Evolutionary conservation across 805 yeast genomes (phyloP).

Genomic region (Blastobotrys terrestris): DNA sequence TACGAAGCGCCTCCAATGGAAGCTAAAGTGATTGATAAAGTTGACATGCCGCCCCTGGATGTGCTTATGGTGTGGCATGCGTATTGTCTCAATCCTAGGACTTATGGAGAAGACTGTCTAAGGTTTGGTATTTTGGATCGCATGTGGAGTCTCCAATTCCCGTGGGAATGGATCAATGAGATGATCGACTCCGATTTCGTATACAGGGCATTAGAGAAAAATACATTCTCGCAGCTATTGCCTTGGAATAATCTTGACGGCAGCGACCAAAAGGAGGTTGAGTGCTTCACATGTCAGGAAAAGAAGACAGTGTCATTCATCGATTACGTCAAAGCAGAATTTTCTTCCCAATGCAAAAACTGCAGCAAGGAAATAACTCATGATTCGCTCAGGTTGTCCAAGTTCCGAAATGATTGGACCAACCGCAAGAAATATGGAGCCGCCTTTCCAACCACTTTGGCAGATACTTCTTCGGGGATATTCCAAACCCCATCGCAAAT

Average conservation of each 20-base stretch:
- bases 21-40: neutral
- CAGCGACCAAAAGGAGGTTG: neutral
- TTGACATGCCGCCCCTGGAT: slow-evolving; percentile 18
- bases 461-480: neutral
- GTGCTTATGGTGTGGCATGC: slow-evolving; percentile 24
- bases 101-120: slow-evolving; percentile 17
- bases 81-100: slow-evolving; percentile 19
- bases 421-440: neutral
- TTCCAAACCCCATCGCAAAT: neutral
- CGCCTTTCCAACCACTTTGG: neutral
- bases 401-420: slow-evolving; percentile 5
- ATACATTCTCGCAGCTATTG: neutral
- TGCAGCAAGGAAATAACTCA: slow-evolving; percentile 1
- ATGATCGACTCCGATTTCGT: neutral
- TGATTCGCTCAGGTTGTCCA: neutral
- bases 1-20: neutral
- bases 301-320: neutral
- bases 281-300: neutral
- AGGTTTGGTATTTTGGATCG: neutral
- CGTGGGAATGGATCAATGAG: slow-evolving; percentile 9
- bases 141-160: slow-evolving; percentile 8
- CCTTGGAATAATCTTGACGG: neutral
- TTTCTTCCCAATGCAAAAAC: slow-evolving; percentile 3
- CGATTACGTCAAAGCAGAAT: neutral
- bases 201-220: neutral